phyloP scores from a whole-genome alignment of 2,329 filamentous ascomycete genomes.

The Aspergillus pseudonomiae region DNA sequence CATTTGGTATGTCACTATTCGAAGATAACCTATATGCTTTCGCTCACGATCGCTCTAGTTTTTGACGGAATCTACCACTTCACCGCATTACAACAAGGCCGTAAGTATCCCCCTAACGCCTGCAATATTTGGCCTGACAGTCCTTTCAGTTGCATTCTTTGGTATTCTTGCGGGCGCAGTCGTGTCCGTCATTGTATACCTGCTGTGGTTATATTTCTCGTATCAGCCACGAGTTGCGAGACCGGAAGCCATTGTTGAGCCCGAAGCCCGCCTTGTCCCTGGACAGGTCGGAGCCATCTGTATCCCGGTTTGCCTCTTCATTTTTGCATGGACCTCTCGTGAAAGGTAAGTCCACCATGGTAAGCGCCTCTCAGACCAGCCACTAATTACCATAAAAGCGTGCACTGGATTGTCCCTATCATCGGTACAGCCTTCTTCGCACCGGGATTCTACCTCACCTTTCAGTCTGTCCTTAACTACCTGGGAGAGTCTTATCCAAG shows the following conservation, averaged over 20 bases:
- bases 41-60: conserved; percentile 1
- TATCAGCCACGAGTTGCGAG: conserved; percentile 13
- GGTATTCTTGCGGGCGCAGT: conserved; percentile 17
- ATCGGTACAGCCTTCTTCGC: conserved; percentile 53
- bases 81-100: conserved; percentile 14
- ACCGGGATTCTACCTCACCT: conserved; percentile 21
- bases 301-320: conserved; percentile 20
- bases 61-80: conserved; percentile 19
- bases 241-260: conserved; percentile 5
- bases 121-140: background rate
- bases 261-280: conserved; percentile 19
- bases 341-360: conserved; percentile 7
- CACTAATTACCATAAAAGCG: conserved; percentile 31
- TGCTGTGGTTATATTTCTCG: conserved; percentile 17
- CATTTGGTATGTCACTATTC: conserved; percentile 15
- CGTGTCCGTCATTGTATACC: conserved; percentile 11
- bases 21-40: background rate
- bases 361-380: conserved; percentile 23
- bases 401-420: conserved; percentile 52
- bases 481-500: conserved; percentile 32
- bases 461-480: conserved; percentile 30
- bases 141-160: conserved; percentile 13
- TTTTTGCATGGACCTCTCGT: conserved; percentile 23
- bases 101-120: background rate
- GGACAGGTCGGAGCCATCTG: conserved; percentile 18